Evolutionary conservation across 2,329 filamentous ascomycete species (phyloP), one percentile per base, ranked within the genome.

Genomic region (Cladophialophora yegresii): DNA sequence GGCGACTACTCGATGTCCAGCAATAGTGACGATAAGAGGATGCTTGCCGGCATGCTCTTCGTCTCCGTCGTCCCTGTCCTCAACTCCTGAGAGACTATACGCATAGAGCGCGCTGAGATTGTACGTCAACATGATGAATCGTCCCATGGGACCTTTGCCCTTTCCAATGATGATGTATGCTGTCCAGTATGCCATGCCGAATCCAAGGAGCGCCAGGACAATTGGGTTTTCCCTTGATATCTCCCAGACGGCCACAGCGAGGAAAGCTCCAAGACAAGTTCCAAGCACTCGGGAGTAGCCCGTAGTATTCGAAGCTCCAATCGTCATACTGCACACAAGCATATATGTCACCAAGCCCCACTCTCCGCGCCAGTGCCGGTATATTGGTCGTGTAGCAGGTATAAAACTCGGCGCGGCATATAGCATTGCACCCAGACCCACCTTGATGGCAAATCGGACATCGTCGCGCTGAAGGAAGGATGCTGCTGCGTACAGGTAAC

Each of bases 321-420:
- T 93, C 0, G 93, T 99, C 92, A 97, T 98, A 43, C 91, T 92
- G 74, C 93, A 96, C 26, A 99, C 95, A 73, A 98, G 87, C 93
- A 98, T 98, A 80, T 96, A 98, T 0, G 92, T 96, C 61, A 99
- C 77, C 1, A 99, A 82, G 23, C 95, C 95, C 95, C 95, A 99
- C 82, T 99, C 95, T 32, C 93, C 93, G 75, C 93, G 84, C 92
- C 93, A 98, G 72, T 89, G 89, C 58, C 87, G 84, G 75, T 97
- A 99, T 22, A 89, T 83, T 0, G 90, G 90, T 58, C 92, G 83
- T 2, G 92, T 96, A 8, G 84, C 80, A 0, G 87, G 85, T 36
- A 97, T 84, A 73, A 96, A 99, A 1, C 95, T 89, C 70, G 96
- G 90, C 76, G 95, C 86, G 20, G 92, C 93, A 80, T 93, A 98